Conservation (phyloP, 148 eudicot genomes). For the Spergularia marina region DNA sequence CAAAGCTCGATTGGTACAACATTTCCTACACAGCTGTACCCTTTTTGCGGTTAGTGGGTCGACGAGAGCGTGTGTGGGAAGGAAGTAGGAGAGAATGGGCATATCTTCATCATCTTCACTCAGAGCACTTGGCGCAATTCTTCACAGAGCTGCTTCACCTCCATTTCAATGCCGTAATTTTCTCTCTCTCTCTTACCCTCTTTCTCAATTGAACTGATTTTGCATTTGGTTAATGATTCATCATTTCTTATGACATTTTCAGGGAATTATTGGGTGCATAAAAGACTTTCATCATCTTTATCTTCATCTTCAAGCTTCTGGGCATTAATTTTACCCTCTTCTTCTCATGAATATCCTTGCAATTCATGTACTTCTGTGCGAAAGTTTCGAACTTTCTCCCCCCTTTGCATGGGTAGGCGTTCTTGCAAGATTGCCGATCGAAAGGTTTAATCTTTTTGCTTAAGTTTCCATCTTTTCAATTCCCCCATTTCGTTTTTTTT, state of each 20-base stretch:
- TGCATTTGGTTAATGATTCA: not conserved
- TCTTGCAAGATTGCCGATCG: conserved; percentile 83
- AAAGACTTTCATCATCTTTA: conserved; percentile 36
- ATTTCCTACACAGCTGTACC: too few species aligned
- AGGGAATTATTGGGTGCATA: conserved; percentile 38
- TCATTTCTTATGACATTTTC: conserved; percentile 2
- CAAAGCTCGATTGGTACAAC: too few species aligned
- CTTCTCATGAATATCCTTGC: conserved; percentile 17
- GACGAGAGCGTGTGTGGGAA: too few species aligned
- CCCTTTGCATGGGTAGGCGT: conserved; percentile 91
- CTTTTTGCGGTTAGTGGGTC: too few species aligned
- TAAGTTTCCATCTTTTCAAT: not conserved
- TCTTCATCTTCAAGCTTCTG: conserved; percentile 31
- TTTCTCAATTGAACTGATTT: not conserved
- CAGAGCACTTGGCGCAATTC: conserved; percentile 36
- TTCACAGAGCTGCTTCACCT: conserved; percentile 33
- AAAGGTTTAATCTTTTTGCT: conserved; percentile 43
- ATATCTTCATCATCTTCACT: conserved; percentile 35
- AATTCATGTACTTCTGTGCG: conserved; percentile 32
- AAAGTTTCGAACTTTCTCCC: conserved; percentile 62
- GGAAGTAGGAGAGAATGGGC: conserved; percentile 14
- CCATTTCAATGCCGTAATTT: conserved; percentile 11
- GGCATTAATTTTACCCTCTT: conserved; percentile 23
- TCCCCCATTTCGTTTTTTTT: not conserved
- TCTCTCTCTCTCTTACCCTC: not conserved